Evolutionary conservation across 2,329 filamentous ascomycete genomes (phyloP).

Genomic region (Trichoderma gracile): DNA sequence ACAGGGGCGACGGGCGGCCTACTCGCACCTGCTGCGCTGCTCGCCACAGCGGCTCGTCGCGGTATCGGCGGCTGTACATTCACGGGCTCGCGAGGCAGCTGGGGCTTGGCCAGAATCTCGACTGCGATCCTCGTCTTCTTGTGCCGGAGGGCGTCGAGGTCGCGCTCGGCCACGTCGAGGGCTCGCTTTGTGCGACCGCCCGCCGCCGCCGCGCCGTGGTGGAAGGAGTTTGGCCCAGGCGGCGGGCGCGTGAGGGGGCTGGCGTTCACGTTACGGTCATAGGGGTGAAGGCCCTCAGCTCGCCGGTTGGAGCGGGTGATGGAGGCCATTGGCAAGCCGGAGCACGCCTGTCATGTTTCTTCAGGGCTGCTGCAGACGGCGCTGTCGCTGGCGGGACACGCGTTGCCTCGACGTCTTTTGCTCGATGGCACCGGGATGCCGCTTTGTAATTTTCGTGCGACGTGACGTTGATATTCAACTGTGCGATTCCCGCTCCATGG

Average conservation of each 20-base stretch:
- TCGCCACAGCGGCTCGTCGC: conserved; percentile 30
- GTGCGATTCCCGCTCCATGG: conserved; percentile 3
- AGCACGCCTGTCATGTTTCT: conserved; percentile 43
- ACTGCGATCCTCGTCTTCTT: conserved; percentile 57
- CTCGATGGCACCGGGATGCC: conserved; percentile 21
- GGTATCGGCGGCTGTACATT: conserved; percentile 34
- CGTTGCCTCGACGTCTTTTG: conserved; percentile 26
- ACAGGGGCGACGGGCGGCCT: conserved; percentile 17
- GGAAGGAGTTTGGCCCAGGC: conserved; percentile 26
- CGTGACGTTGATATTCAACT: conserved; percentile 21
- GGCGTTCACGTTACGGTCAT: conserved; percentile 35
- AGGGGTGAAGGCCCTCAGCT: conserved; percentile 49
- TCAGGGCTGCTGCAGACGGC: conserved; percentile 19
- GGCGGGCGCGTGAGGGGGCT: conserved; percentile 33
- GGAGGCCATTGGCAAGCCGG: conserved; percentile 50
- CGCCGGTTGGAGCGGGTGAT: conserved; percentile 53
- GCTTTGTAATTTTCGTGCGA: conserved; percentile 25
- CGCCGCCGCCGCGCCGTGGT: conserved; percentile 31
- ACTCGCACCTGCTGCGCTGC: conserved; percentile 2
- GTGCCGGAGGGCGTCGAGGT: conserved; percentile 46
- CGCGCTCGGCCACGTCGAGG: conserved; percentile 47
- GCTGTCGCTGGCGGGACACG: conserved; percentile 26
- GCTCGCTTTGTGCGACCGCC: conserved; percentile 51
- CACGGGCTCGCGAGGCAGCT: conserved; percentile 32
- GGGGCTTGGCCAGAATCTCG: conserved; percentile 48